Base-by-base conservation (phyloP, 164 flowering plant species). In the Houttuynia cordata region DNA sequence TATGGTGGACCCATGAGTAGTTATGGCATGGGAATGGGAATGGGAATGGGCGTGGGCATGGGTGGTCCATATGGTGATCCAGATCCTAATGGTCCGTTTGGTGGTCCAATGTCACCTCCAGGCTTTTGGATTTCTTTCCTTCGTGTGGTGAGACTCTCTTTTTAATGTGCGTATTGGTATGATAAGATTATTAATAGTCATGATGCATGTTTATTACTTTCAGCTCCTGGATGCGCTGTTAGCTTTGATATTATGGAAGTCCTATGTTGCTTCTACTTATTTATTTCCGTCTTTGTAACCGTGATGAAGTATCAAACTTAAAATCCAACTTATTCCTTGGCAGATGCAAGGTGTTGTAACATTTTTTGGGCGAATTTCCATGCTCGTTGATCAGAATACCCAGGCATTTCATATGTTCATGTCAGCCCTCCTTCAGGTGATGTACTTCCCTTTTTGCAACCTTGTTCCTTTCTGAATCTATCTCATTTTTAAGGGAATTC, bases 321-420 rank as follows among this genome's bases (percentile, higher is more conserved):
- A n/a, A n/a, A n/a, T n/a, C n/a, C n/a, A n/a, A n/a, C 8, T 18
- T 19, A 34, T 19, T 19, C 25, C 21, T 57, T 63, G 56, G 56
- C 89, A 92, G 98, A 81, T 89, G 98, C 80, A 81, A 61, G 96
- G 97, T 58, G 93, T 84, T 58, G 97, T 92, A 34, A 79, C 65
- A 67, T 81, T 85, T 71, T 89, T 89, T 67, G 91, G 97, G 21
- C 81, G 97, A 63, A 71, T 92, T 58, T 62, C 98, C 23, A 71
- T 92, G 37, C 83, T 92, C 24, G 78, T 87, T 30, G 94, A 92
- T 70, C 94, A 92, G 72, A 89, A 89, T 62, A 86, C 98, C 17
- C 93, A 89, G 65, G 98, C 98, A n/a, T 80, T 86, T 63, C 98
- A 92, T 74, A 68, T 89, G 87, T 89, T 92, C 51, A 89, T 92